Evolutionary conservation across 805 yeast species (phyloP), one percentile per base, ranked within the genome.

Genomic region (Metschnikowia santaceciliae): DNA sequence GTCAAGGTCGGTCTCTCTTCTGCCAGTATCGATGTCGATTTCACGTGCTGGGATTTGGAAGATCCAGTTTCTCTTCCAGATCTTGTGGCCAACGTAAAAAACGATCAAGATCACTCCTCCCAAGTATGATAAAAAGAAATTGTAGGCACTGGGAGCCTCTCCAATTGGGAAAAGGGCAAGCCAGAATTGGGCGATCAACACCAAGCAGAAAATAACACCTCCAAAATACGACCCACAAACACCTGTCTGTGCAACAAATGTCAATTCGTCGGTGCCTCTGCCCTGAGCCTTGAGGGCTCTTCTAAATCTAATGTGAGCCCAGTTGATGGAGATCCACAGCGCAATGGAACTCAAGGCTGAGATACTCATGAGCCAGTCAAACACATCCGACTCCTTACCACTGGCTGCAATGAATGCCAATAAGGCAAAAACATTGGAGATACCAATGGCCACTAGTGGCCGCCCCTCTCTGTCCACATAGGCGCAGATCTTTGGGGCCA

Each of bases 381-480:
- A 88, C 30, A 86, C 84, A 6, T 69, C 77, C 46, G 76, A 77
- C 64, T 81, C 78, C 52, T 76, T 69, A 8, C 75, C 67, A 38
- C 86, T 79, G 4, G 88, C 88, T 38, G 85, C 80, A 42, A 87
- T 70, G 67, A 80, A 83, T 51, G 88, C 80, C 19, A 83, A 61
- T 53, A 83, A 68, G 36, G 86, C 88, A 63, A 83, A 70, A 13
- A 70, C 57, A 47, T 81, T 68, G n/a, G 84, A 75, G 33, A 76
- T 71, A 5, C 67, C 55, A 60, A 87, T 81, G 17, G 90, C 92
- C 47, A 79, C 80, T 48, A 86, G 65, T 15, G 96, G 96, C 62
- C 96, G 79, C 51, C 96, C 96, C 48, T 71, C 74, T 56, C 86
- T 77, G 66, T 89, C 96, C 53, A 88, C 81, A 69, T 85, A 85